Base-by-base conservation (phyloP, 2,329 filamentous ascomycete species). In the Blumeria graminis region DNA sequence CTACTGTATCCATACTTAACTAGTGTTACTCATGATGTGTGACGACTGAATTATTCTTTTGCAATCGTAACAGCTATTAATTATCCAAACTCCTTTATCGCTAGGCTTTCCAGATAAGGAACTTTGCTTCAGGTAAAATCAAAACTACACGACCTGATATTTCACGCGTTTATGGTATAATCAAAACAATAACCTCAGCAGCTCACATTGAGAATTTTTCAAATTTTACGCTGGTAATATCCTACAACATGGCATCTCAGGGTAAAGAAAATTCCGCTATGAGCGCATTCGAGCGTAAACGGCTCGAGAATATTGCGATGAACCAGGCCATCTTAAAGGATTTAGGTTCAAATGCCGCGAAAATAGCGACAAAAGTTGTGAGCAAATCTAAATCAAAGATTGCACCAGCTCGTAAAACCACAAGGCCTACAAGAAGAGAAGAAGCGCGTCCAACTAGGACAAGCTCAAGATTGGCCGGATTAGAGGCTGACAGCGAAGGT, bases 261-360 rank as follows among this genome's bases (percentile, higher is more conserved):
- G 62, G 61, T 53, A 62, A 72, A 43, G 68, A 68, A 13, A 65
- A 75, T 63, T 67, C 71, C 34, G 76, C 76, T 38, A 71, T 93
- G 63, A 93, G 85, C 68, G 86, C 87, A 41, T 95, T 94, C 68
- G 89, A 94, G 72, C 81, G 82, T 63, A 81, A 86, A 62, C 77
- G 89, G 0, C 77, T 86, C 14, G 86, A 88, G 59, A 94, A 94
- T 62, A 93, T 94, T 43, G 86, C 82, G 0, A 81, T 85, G 56
- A 92, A 93, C 63, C 83, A 90, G 68, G 86, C 82, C 66, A 74
- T 94, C 0, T 70, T 95, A 0, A 84, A 84, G 58, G 83, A 88
- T 58, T 76, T 94, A 0, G 82, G 84, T 1, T 78, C 79, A 1
- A 76, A 83, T 0, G 80, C 86, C 0, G 82, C 83, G 22, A 80